Base-by-base conservation (phyloP, 1,284 basidiomycete species). In the Tausonia pullulans region DNA sequence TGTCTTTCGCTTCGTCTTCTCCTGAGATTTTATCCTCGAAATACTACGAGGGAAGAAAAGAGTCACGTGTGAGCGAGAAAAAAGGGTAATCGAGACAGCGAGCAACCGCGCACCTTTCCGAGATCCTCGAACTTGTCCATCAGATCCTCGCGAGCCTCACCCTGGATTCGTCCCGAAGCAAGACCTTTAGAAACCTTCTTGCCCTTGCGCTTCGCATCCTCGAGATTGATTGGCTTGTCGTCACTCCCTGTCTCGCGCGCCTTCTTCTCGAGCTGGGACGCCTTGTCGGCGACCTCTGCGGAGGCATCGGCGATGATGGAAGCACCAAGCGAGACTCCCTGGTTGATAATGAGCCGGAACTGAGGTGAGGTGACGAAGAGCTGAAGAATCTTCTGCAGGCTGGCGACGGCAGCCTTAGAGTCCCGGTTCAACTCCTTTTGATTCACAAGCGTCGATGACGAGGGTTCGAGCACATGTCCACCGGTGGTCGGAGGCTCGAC, bases 21-120 rank as follows among this genome's bases (percentile, higher is more conserved):
- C 75, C 77, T 41, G 74, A 73, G 16, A 77, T 68, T 69, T 77
- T 74, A 66, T 79, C 78, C 66, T 79, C 78, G 58, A 78, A 68
- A 70, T 77, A 79, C 69, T 74, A 16, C 7, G 43, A 40, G 63
- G 46, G 4, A 4, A 43, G 8, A 44, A 44, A 52, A 4, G 52
- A 52, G n/a, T 10, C 3, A 53, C 6, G 8, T 58, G 11, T 39
- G 43, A 2, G n/a, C 55, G 41, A 14, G 11, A 40, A 40, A 48
- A 46, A 55, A 5, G 4, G 39, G 61, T 7, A 27, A 41, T 8
- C 48, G 45, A 14, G 27, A 27, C 27, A 27, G 27, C 27, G 27
- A 27, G 27, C 27, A 27, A 27, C 27, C 27, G 59, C 61, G 16
- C 46, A 69, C 68, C 53, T 68, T 57, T 57, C 72, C 70, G 54